Evolutionary conservation across 768 basidiomycete species (phyloP).

Genomic region (Auriscalpium orientale): DNA sequence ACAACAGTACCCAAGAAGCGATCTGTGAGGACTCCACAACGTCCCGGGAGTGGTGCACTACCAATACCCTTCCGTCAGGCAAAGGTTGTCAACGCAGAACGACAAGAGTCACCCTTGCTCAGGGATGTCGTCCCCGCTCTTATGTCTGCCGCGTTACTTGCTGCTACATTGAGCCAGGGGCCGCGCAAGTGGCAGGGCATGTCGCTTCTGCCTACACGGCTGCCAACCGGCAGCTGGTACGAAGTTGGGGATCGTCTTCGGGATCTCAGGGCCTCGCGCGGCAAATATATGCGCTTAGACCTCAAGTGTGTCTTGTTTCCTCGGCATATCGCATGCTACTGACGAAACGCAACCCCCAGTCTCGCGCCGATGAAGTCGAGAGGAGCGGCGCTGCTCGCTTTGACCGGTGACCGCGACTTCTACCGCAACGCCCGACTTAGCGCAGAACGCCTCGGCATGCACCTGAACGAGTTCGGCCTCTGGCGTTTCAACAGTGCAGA

Average conservation of each 20-base stretch:
- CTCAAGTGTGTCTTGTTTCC: conserved; percentile 15
- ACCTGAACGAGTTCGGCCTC: conserved; percentile 55
- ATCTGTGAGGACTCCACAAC: neutral
- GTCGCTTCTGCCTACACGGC: conserved; percentile 35
- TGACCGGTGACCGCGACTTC: conserved; percentile 53
- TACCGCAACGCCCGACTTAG: conserved; percentile 31
- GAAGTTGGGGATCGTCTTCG: conserved; percentile 18
- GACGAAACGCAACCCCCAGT: conserved; percentile 16
- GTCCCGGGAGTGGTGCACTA: conserved; percentile 1
- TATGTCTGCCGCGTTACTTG: conserved; percentile 37
- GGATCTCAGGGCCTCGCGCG: conserved; percentile 16
- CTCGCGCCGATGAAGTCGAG: conserved; percentile 40
- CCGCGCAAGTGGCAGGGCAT: conserved; percentile 44
- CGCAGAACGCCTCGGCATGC: conserved; percentile 39
- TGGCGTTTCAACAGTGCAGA: conserved; percentile 40
- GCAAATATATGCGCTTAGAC: conserved; percentile 20
- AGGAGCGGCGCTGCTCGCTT: conserved; percentile 43
- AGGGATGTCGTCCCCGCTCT: conserved; percentile 36
- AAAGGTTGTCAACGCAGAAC: conserved; percentile 4
- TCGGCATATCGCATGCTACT: too few relatives aligned
- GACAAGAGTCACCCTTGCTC: conserved; percentile 23
- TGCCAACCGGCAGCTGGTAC: conserved; percentile 19
- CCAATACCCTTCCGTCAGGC: conserved; percentile 19
- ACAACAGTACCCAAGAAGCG: neutral
- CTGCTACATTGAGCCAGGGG: conserved; percentile 25